These are phyloP conservation scores for Raphidocelis subcapitata DNA, from an alignment of 139 green algal species.

Conservation along the genomic window DNA sequence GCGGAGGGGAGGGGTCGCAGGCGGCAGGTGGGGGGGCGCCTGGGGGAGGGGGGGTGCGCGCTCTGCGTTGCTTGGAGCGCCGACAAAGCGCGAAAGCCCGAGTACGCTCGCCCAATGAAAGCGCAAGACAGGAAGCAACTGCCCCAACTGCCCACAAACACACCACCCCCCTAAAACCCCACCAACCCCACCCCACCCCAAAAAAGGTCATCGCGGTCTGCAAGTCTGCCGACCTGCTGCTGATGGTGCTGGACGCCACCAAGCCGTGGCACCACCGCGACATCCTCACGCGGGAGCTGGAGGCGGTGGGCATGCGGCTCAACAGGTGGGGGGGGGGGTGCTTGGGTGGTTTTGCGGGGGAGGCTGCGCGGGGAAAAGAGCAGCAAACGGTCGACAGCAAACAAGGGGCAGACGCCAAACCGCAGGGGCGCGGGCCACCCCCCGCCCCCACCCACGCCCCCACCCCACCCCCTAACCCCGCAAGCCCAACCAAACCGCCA, in stretches of 20 bases:
- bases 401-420: no score
- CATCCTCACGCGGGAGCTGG: constrained; percentile 96
- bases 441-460: no score
- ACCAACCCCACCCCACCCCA: not conserved
- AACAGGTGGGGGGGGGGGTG: constrained; percentile 62
- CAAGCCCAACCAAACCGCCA: no score
- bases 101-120: no score
- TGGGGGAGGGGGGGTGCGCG: not conserved
- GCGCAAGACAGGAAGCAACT: no score
- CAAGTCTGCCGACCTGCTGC: constrained; percentile 95
- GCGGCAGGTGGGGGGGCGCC: not conserved
- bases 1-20: not conserved
- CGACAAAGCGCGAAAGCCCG: not conserved
- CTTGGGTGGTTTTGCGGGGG: not conserved
- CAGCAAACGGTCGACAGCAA: no score
- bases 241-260: constrained; percentile 99
- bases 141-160: not conserved
- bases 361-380: not conserved
- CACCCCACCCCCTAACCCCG: no score
- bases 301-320: constrained; percentile 93
- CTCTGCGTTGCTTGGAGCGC: not conserved
- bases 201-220: constrained; percentile 98
- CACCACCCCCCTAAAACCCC: not conserved
- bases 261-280: constrained; percentile 90
- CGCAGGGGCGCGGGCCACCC: no score